Evolutionary conservation across 495 filamentous ascomycete genomes (phyloP).

Genomic region (Talaromyces adpressus): DNA sequence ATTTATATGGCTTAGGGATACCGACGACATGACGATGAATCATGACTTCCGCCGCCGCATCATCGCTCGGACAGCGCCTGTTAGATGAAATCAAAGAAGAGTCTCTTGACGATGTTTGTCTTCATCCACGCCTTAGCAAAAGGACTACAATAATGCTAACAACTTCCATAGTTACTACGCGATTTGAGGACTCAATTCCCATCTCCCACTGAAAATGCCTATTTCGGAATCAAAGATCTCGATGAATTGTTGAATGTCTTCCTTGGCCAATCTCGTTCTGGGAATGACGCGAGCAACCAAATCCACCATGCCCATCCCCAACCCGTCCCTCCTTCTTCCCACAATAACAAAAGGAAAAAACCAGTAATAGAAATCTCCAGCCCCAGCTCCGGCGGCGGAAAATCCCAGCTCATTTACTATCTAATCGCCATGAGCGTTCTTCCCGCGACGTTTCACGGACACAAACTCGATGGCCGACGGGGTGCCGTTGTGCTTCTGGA

Average conservation of each 20-base stretch:
- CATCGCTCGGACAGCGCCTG: conserved; percentile 51
- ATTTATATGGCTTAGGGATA: background rate
- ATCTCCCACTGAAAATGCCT: conserved; percentile 2
- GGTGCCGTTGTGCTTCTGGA: conserved; percentile 66
- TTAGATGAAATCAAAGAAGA: conserved; percentile 59
- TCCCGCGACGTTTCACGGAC: conserved; percentile 29
- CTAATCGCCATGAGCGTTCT: conserved; percentile 53
- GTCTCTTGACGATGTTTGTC: conserved; percentile 55
- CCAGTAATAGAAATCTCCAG: conserved; percentile 54
- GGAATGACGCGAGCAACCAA: background rate
- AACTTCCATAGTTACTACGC: conserved; percentile 38
- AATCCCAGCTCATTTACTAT: conserved; percentile 65
- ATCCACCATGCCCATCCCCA: background rate
- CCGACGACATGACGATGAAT: background rate
- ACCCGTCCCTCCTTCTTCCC: background rate
- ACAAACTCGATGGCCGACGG: conserved; percentile 35
- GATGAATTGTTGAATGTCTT: conserved; percentile 44
- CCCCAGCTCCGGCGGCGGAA: conserved; percentile 47
- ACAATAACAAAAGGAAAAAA: conserved; percentile 15
- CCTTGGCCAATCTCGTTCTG: conserved; percentile 9
- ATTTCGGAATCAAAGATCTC: conserved; percentile 38
- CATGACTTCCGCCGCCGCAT: conserved; percentile 19
- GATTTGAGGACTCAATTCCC: conserved; percentile 26
- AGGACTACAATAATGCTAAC: too few relatives aligned
- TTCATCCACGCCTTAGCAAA: conserved; percentile 2